Percentiles rank a stretch among this genome's conserved stretches.
phyloP scores from a whole-genome alignment of 768 basidiomycete genomes.

The Lentinus brumalis region DNA sequence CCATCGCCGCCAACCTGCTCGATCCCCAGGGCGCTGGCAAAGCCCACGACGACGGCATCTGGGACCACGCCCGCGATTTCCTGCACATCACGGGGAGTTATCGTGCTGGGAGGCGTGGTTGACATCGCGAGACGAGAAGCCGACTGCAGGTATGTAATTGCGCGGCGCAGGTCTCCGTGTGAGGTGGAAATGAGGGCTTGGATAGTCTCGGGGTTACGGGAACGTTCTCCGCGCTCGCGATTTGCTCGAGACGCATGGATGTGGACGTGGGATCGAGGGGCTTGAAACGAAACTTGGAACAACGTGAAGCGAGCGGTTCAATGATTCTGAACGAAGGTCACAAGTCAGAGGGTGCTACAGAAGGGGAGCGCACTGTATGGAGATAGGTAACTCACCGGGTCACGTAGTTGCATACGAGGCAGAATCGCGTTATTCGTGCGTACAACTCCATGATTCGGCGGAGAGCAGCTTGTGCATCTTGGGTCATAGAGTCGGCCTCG shows the following conservation, averaged over 20 bases:
- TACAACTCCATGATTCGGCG: slow-evolving; percentile 99
- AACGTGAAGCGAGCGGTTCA: slow-evolving; percentile 97
- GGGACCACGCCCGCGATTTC: slow-evolving; percentile 98
- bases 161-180: slow-evolving; percentile 90
- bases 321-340: slow-evolving; percentile 72
- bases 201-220: slow-evolving; percentile 59
- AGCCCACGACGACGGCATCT: slow-evolving; percentile 62
- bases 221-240: slow-evolving; percentile 77
- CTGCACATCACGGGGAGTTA: slow-evolving; percentile 80
- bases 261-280: slow-evolving; percentile 84
- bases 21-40: slow-evolving; percentile 74
- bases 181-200: slow-evolving; percentile 77
- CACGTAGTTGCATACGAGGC: slow-evolving; percentile 98
- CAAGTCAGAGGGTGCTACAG: not conserved
- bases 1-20: slow-evolving; percentile 47
- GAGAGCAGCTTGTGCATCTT: slow-evolving; percentile 96
- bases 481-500: slow-evolving; percentile 99
- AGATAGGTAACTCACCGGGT: slow-evolving; percentile 65
- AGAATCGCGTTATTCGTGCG: slow-evolving; percentile 94
- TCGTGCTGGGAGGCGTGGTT: slow-evolving; percentile 68
- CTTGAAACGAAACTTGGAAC: slow-evolving; percentile 98
- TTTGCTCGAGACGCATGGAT: slow-evolving; percentile 71
- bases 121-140: slow-evolving; percentile 85
- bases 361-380: not conserved
- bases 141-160: slow-evolving; percentile 97